A percentile compares a stretch with the other conserved stretches of the same genome.
Conservation (phyloP, 2,329 filamentous ascomycete species). For the Ophiostoma perfectum region DNA sequence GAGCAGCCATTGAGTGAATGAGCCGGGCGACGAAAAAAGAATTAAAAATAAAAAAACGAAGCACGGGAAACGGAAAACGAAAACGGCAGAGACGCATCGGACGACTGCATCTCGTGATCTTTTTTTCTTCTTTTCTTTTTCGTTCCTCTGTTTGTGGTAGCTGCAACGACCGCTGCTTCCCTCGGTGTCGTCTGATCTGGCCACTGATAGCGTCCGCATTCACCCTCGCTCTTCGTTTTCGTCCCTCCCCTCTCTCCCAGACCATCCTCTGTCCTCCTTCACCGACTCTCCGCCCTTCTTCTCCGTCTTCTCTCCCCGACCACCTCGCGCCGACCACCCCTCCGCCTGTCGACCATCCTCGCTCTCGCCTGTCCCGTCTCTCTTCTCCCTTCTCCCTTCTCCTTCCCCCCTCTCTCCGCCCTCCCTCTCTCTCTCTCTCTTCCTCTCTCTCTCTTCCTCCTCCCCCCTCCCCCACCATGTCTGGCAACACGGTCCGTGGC, state of each 20-base stretch:
- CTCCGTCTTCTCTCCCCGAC: conserved; percentile 7
- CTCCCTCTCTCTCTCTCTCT: conserved; percentile 8
- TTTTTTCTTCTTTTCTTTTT: not conserved
- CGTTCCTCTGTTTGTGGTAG: not conserved
- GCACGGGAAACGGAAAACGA: not conserved
- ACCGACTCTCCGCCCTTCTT: conserved; percentile 10
- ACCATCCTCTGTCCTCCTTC: not conserved
- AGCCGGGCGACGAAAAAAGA: not conserved
- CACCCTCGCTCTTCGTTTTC: conserved; percentile 14
- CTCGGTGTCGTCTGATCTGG: conserved; percentile 12
- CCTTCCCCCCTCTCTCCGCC: conserved; percentile 3
- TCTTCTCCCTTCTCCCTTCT: conserved; percentile 2
- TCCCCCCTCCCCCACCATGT: conserved; percentile 39
- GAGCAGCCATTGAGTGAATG: not conserved
- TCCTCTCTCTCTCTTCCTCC: conserved; percentile 1
- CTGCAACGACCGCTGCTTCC: conserved; percentile 3
- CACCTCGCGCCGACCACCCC: not conserved
- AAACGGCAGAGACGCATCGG: not conserved
- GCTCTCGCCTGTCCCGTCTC: not conserved
- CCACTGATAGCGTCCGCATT: conserved; percentile 12
- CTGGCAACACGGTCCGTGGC: conserved; percentile 60
- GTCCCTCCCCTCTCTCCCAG: conserved; percentile 9
- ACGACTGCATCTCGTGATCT: not conserved
- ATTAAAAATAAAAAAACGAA: not conserved
- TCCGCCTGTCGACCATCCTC: not conserved